Percentiles rank a stretch among this genome's conserved stretches.
Evolutionary conservation across 208 protist genomes (phyloP).

Genomic region (Lotmaria passim): DNA sequence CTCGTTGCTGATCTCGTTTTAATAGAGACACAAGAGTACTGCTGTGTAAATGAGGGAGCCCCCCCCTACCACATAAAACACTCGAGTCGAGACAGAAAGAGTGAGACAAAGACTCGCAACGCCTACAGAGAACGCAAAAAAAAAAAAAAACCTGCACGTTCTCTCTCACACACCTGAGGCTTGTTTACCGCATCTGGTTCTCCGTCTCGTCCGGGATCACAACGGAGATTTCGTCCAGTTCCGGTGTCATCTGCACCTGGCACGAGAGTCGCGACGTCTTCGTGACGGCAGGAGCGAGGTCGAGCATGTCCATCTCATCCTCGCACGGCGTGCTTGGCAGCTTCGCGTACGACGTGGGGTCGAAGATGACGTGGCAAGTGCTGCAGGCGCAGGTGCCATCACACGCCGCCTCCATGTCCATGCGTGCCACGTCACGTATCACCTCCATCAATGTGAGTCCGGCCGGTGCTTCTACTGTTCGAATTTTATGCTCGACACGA

Average conservation of each 20-base stretch:
- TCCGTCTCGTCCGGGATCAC: conserved; percentile 70
- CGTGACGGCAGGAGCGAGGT: conserved; percentile 71
- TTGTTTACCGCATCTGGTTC: conserved; percentile 42
- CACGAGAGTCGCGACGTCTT: conserved; percentile 82
- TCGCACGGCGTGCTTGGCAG: conserved; percentile 83
- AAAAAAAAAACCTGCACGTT: no score
- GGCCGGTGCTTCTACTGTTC: conserved; percentile 42
- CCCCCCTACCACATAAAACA: no score
- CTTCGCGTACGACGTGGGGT: conserved; percentile 71
- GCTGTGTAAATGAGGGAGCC: no score
- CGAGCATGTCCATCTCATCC: conserved; percentile 94
- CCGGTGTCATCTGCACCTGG: conserved; percentile 67
- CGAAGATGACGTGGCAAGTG: conserved; percentile 96
- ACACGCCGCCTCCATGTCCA: conserved; percentile 97
- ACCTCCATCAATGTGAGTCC: conserved; percentile 92
- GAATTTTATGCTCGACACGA: conserved; percentile 29
- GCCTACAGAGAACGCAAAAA: no score
- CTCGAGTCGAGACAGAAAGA: no score
- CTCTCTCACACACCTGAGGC: background rate
- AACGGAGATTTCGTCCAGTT: conserved; percentile 47
- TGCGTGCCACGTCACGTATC: conserved; percentile 87
- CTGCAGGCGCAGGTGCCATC: conserved; percentile 96
- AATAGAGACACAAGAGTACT: no score
- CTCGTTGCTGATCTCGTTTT: no score
- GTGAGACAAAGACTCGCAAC: background rate